A percentile compares a stretch with the other conserved stretches of the same genome.
These are phyloP conservation scores for Yamadazyma jaroonii DNA, from an alignment of 1,139 yeast genomes.

Conservation along the genomic window DNA sequence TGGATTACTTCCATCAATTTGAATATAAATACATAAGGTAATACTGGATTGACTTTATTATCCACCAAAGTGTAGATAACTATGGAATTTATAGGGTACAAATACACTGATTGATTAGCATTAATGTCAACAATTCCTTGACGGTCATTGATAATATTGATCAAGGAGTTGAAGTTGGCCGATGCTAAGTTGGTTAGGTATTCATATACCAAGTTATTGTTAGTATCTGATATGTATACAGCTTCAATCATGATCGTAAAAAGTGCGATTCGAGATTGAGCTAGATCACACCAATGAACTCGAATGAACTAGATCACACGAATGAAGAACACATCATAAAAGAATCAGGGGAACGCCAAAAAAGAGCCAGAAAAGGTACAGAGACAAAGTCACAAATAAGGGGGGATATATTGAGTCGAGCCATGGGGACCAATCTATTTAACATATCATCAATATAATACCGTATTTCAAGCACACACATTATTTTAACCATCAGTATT, in stretches of 20 bases:
- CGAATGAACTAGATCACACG: no score
- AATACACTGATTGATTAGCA: constrained; percentile 26
- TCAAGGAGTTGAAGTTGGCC: constrained; percentile 48
- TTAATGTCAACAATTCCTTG: constrained; percentile 25
- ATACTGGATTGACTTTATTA: constrained; percentile 38
- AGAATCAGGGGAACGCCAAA: neutral
- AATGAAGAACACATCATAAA: neutral
- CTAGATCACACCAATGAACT: no score
- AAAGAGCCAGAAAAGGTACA: neutral
- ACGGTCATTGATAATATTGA: constrained; percentile 21
- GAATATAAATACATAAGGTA: constrained; percentile 55
- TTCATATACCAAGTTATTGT: constrained; percentile 54
- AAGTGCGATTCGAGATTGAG: no score
- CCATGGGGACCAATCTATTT: constrained; percentile 7
- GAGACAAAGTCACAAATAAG: neutral
- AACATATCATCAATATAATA: constrained; percentile 4
- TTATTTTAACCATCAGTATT: constrained; percentile 5
- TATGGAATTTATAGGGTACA: constrained; percentile 21
- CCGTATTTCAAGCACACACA: constrained; percentile 8
- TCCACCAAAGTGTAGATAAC: constrained; percentile 24
- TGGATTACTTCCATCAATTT: constrained; percentile 51
- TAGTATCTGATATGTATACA: constrained; percentile 59
- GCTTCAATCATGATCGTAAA: constrained; percentile 45
- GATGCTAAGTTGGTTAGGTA: constrained; percentile 50
- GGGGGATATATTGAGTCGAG: constrained; percentile 11